Conservation (phyloP, 257 asterid species). For the Prunella vulgaris region DNA sequence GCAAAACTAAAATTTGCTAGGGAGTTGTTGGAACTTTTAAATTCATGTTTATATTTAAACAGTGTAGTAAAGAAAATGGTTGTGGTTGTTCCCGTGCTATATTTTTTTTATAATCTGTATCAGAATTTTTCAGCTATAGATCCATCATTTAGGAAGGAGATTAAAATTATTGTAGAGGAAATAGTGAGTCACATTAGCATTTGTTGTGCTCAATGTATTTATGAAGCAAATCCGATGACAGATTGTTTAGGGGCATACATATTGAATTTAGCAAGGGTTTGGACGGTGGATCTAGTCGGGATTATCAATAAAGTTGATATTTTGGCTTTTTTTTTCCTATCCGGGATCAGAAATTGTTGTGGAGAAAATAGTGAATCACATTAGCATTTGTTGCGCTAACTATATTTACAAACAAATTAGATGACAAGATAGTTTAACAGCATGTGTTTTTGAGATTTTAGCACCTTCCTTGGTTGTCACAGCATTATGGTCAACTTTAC, state of each 20-base stretch:
- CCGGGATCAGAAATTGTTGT: too few species aligned
- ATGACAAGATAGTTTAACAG: too few species aligned
- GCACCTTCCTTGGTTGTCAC: too few species aligned
- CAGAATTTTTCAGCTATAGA: constrained; percentile 16
- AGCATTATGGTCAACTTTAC: background rate
- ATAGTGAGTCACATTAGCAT: constrained; percentile 20
- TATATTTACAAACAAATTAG: too few species aligned
- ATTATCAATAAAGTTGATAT: background rate
- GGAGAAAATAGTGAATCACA: too few species aligned
- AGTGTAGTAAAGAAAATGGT: constrained; percentile 24
- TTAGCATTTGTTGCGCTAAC: too few species aligned
- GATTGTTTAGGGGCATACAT: constrained; percentile 19
- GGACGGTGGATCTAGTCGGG: constrained; percentile 25
- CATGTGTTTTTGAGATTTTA: too few species aligned
- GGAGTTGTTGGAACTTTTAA: constrained; percentile 10
- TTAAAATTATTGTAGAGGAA: constrained; percentile 19
- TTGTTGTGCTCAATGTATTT: constrained; percentile 23
- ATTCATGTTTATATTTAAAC: constrained; percentile 12
- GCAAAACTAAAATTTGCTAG: constrained; percentile 10
- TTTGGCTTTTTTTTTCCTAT: constrained; percentile 31
- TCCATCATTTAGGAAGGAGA: constrained; percentile 23
- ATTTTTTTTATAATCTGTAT: constrained; percentile 19
- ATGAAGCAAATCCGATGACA: constrained; percentile 15
- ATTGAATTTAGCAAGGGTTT: constrained; percentile 22
- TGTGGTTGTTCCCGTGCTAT: constrained; percentile 30